A percentile compares a stretch with the other conserved stretches of the same genome.
These are phyloP conservation scores for Polyrhizophydium stewartii DNA, from an alignment of 371 early-diverging fungal species.

Conservation along the genomic window DNA sequence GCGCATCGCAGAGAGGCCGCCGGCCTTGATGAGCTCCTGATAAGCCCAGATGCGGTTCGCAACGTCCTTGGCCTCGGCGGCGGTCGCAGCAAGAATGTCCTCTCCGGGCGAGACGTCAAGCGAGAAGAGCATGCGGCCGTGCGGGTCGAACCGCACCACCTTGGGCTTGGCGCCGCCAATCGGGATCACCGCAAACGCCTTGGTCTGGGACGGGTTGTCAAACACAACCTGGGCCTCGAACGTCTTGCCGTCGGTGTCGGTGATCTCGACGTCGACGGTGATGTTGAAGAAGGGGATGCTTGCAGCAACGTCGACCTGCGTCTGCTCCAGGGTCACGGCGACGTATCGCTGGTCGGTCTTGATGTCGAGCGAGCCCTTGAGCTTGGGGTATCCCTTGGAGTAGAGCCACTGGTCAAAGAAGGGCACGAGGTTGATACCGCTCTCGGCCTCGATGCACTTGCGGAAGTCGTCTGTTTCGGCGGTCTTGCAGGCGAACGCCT, in stretches of 20 bases:
- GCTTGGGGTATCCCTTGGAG: slow-evolving; percentile 50
- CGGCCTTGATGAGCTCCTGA: slow-evolving; percentile 38
- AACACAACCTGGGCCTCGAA: slow-evolving; percentile 24
- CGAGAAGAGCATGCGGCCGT: slow-evolving; percentile 35
- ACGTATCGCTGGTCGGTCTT: slow-evolving; percentile 9
- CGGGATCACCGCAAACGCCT: slow-evolving; percentile 14
- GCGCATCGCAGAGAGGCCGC: slow-evolving; percentile 34
- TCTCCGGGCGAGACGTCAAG: slow-evolving; percentile 47
- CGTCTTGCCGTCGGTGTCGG: slow-evolving; percentile 33
- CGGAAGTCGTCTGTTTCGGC: slow-evolving; percentile 58
- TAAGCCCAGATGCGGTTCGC: slow-evolving; percentile 43
- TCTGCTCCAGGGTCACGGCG: slow-evolving; percentile 45
- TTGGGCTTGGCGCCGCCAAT: slow-evolving; percentile 23
- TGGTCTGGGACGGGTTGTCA: slow-evolving; percentile 10
- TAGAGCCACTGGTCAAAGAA: slow-evolving; percentile 64
- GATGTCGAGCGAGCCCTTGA: slow-evolving; percentile 42
- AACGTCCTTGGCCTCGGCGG: slow-evolving; percentile 22
- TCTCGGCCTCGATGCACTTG: slow-evolving; percentile 38
- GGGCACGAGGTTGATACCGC: slow-evolving; percentile 49
- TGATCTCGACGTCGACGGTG: slow-evolving; percentile 44
- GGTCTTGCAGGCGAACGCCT: slow-evolving; percentile 25
- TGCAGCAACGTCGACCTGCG: slow-evolving; percentile 35
- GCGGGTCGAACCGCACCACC: slow-evolving; percentile 50
- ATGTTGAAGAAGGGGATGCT: slow-evolving; percentile 50
- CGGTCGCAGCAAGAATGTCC: slow-evolving; percentile 40